Conservation (phyloP, 768 basidiomycete genomes). For the Antrodiella citrinella region DNA sequence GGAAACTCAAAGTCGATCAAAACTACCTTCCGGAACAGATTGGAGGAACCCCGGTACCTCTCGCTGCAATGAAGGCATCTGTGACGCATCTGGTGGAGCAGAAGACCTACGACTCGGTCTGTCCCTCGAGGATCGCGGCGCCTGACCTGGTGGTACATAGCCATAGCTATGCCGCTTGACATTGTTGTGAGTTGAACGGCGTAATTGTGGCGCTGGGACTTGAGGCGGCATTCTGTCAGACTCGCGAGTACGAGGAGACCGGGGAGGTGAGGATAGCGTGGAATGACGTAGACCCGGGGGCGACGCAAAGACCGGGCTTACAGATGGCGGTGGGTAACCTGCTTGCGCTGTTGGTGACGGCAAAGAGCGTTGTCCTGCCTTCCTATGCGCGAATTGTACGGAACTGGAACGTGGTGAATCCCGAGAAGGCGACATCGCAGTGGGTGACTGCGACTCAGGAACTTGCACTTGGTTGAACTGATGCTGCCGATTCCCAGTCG, state of each 20-base stretch:
- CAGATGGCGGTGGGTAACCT: too few species aligned
- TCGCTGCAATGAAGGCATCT: neutral
- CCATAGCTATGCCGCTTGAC: constrained; percentile 1
- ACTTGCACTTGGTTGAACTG: too few species aligned
- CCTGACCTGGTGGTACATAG: neutral
- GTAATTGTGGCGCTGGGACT: neutral
- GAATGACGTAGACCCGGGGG: neutral
- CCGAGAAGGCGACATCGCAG: too few species aligned
- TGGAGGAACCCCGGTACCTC: neutral
- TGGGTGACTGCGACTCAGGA: neutral
- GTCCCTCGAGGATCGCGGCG: neutral
- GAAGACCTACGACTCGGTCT: neutral
- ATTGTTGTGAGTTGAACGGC: constrained; percentile 2
- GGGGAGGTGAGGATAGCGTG: neutral
- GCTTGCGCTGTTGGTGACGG: too few species aligned
- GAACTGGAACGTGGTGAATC: too few species aligned
- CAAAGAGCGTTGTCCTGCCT: too few species aligned
- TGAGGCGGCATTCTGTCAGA: neutral
- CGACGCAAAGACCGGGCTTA: neutral
- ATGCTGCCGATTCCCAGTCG: too few species aligned
- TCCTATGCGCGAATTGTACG: too few species aligned
- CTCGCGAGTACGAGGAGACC: neutral
- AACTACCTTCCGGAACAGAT: neutral
- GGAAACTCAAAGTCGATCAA: neutral
- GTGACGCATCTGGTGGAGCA: neutral